Conservation (phyloP, 148 eudicot species). For the Pouteria glomerata region DNA sequence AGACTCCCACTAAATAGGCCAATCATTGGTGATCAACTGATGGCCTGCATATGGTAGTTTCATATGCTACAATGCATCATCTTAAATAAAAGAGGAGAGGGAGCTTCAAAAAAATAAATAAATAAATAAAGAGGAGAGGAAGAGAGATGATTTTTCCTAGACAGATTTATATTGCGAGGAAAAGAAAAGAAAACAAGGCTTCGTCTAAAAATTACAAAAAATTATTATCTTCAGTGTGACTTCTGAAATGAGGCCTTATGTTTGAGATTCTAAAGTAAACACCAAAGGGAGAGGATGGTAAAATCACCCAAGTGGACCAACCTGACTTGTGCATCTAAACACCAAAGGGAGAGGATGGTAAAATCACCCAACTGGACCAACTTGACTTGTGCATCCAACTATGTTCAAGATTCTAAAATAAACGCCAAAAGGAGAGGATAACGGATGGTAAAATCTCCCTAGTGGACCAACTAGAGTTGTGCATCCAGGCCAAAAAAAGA, state of each 20-base stretch:
- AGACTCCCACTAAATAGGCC: neutral
- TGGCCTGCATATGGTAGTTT: no score
- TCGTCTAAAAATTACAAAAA: neutral
- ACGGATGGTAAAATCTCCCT: no score
- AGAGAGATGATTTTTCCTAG: neutral
- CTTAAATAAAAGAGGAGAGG: no score
- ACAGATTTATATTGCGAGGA: neutral
- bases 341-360: no score
- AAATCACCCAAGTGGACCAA: slow-evolving; percentile 13
- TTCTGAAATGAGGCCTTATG: neutral
- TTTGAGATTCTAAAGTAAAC: neutral
- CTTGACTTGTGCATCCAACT: no score
- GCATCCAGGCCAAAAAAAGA: slow-evolving; percentile 18
- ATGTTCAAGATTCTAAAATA: no score
- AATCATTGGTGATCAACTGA: neutral
- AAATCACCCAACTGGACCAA: no score
- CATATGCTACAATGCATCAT: no score
- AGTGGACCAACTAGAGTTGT: no score
- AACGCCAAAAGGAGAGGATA: no score
- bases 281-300: neutral
- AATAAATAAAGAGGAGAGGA: no score
- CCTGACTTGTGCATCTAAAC: neutral
- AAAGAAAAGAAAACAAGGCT: neutral
- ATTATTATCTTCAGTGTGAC: neutral
- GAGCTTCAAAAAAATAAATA: no score